These are phyloP conservation scores for Fraxinus sp. DNA, from an alignment of 305 asterid genomes.

Conservation along the genomic window DNA sequence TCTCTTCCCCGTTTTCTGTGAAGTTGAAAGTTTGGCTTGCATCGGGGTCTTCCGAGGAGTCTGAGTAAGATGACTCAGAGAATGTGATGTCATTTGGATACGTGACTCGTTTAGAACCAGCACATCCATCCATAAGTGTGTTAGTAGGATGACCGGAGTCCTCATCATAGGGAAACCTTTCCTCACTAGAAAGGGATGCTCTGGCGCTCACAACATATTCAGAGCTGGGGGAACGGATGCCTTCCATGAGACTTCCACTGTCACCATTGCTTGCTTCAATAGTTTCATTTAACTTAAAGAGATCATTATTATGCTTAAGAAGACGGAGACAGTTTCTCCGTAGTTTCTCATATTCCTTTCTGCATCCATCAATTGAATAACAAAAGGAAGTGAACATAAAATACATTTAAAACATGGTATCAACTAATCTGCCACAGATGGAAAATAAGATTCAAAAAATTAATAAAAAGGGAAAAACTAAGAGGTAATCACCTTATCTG, in stretches of 20 bases:
- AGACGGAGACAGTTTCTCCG: conserved; percentile 60
- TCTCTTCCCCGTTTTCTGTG: conserved; percentile 52
- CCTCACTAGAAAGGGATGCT: conserved; percentile 84
- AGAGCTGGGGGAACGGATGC: conserved; percentile 57
- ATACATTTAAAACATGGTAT: conserved; percentile 1
- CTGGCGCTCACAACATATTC: conserved; percentile 76
- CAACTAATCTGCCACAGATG: not conserved
- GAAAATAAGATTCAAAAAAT: not conserved
- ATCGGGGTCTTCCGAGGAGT: conserved; percentile 77
- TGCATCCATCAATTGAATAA: conserved; percentile 39
- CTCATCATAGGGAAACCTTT: conserved; percentile 41
- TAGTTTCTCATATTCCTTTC: conserved; percentile 82
- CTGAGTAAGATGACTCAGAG: conserved; percentile 67
- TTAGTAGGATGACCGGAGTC: conserved; percentile 41
- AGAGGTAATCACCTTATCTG: conserved; percentile 46
- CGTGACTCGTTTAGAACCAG: conserved; percentile 45
- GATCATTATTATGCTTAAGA: conserved; percentile 40
- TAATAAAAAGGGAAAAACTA: not conserved
- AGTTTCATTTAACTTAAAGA: conserved; percentile 35
- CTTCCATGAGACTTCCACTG: conserved; percentile 41
- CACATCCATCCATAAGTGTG: conserved; percentile 37
- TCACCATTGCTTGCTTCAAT: conserved; percentile 44
- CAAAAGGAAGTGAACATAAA: conserved; percentile 13
- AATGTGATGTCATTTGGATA: conserved; percentile 48
- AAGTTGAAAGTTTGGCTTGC: conserved; percentile 59